These are phyloP conservation scores for Podaxis pistillaris DNA, from an alignment of 768 basidiomycete genomes.

Conservation along the genomic window DNA sequence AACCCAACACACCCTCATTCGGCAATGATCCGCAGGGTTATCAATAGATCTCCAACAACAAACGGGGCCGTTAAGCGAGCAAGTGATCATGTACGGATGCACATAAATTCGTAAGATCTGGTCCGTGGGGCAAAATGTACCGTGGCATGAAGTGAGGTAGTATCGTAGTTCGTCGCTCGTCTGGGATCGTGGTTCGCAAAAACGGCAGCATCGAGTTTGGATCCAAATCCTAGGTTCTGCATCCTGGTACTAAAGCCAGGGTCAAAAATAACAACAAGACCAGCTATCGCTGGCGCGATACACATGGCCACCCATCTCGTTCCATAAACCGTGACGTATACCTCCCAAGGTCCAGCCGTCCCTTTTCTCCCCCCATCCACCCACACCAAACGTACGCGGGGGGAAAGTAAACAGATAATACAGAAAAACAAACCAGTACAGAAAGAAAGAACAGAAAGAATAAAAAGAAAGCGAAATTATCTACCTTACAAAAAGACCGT, in stretches of 20 bases:
- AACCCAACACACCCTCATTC: background rate
- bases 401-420: background rate
- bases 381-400: background rate
- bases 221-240: background rate
- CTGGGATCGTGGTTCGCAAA: background rate
- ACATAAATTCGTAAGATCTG: too few species aligned
- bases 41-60: background rate
- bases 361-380: background rate
- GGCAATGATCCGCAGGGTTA: constrained; percentile 7
- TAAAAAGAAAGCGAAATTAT: background rate
- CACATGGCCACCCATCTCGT: background rate
- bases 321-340: background rate
- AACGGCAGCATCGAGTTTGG: background rate
- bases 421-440: background rate
- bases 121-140: background rate
- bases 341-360: background rate
- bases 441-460: background rate
- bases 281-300: background rate
- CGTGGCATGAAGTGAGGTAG: background rate
- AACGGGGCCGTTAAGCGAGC: too few species aligned
- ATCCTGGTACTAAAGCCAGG: background rate
- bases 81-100: too few species aligned
- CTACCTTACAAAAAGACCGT: constrained; percentile 8
- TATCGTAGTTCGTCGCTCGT: background rate
- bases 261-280: background rate